Evolutionary conservation across 163 green algal species (phyloP).

Genomic region (Prototheca cutis): DNA sequence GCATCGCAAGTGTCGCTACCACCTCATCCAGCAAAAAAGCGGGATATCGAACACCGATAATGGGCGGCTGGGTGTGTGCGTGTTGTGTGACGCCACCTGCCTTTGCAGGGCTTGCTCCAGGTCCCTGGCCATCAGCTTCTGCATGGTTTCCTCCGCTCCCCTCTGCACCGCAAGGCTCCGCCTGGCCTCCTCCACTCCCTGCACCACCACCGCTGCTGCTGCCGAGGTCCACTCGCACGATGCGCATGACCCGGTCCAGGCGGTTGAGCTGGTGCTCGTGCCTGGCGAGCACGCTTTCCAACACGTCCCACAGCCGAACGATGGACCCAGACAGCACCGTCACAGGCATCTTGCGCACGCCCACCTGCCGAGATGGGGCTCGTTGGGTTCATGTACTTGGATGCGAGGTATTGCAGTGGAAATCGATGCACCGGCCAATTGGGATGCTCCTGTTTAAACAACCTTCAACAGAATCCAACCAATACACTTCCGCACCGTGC

Average conservation of each 20-base stretch:
- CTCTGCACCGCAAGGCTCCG: too few species aligned
- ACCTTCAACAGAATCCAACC: too few species aligned
- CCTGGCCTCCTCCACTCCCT: too few species aligned
- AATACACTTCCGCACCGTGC: constrained; percentile 12
- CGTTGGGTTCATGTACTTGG: too few species aligned
- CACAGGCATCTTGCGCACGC: constrained; percentile 32
- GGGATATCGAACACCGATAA: constrained; percentile 55
- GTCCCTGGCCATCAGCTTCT: too few species aligned
- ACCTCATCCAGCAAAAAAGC: constrained; percentile 43
- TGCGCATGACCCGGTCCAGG: constrained; percentile 58
- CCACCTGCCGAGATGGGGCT: constrained; percentile 25
- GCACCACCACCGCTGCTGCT: too few species aligned
- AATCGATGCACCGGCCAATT: too few species aligned
- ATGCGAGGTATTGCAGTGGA: too few species aligned
- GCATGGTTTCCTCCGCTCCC: too few species aligned
- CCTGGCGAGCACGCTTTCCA: constrained; percentile 63
- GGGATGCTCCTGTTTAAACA: too few species aligned
- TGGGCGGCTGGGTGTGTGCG: not conserved
- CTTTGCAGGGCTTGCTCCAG: too few species aligned
- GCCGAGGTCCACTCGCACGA: constrained; percentile 49
- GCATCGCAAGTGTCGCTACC: constrained; percentile 19
- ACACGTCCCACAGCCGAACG: constrained; percentile 68
- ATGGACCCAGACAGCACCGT: constrained; percentile 64
- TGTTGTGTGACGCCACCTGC: too few species aligned
- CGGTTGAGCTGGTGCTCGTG: constrained; percentile 51